Evolutionary conservation across 2,329 filamentous ascomycete genomes (phyloP).

Genomic region (Colletotrichum costaricense): DNA sequence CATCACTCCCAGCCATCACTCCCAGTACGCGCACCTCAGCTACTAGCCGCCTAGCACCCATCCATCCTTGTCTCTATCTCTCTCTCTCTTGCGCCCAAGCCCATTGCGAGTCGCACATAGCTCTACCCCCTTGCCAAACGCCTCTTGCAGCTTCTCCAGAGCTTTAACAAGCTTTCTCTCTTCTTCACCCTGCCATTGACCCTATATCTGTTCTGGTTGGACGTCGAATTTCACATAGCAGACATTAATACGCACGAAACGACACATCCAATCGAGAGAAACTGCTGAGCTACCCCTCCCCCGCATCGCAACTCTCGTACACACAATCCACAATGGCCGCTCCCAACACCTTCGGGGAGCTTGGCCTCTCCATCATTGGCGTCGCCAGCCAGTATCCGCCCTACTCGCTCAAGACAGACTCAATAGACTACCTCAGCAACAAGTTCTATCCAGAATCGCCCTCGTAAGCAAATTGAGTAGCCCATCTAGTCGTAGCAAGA

Average conservation of each 20-base stretch:
- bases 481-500: no score
- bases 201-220: no score
- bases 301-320: slow-evolving; percentile 14
- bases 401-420: slow-evolving; percentile 59
- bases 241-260: neutral
- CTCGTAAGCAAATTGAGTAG: slow-evolving; percentile 57
- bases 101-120: slow-evolving; percentile 8
- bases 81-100: neutral
- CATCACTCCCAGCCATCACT: slow-evolving; percentile 29
- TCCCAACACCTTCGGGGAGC: slow-evolving; percentile 56
- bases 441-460: slow-evolving; percentile 70
- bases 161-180: neutral
- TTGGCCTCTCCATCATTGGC: slow-evolving; percentile 71
- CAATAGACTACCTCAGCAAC: slow-evolving; percentile 63
- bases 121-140: neutral
- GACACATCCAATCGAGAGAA: neutral
- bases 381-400: slow-evolving; percentile 71
- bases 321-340: slow-evolving; percentile 50
- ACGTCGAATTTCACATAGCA: neutral
- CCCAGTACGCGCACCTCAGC: neutral
- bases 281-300: slow-evolving; percentile 25
- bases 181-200: slow-evolving; percentile 1
- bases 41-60: neutral
- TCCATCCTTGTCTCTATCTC: neutral
- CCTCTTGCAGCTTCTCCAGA: neutral